Percentiles rank a stretch among this genome's conserved stretches.
phyloP scores from a whole-genome alignment of 108 stramenopile species.

The Chaetoceros muelleri region DNA sequence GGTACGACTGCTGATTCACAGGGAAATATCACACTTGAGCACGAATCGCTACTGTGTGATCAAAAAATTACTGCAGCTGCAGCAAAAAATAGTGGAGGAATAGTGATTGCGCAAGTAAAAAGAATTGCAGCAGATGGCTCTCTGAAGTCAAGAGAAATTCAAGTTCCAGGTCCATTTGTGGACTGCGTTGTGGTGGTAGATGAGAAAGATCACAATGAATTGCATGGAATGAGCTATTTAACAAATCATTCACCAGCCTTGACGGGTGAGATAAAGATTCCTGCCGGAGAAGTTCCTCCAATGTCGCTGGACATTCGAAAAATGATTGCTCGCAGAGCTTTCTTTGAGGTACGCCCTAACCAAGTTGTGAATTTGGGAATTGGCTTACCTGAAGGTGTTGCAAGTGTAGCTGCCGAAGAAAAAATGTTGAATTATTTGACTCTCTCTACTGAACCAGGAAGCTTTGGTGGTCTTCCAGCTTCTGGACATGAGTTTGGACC shows the following conservation, averaged over 20 bases:
- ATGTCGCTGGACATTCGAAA: constrained; percentile 50
- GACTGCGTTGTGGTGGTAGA: constrained; percentile 68
- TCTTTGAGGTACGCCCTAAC: constrained; percentile 39
- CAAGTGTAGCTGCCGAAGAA: constrained; percentile 68
- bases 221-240: constrained; percentile 55
- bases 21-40: constrained; percentile 68
- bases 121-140: constrained; percentile 45
- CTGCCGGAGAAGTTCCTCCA: constrained; percentile 22
- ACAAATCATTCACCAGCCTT: constrained; percentile 40
- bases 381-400: constrained; percentile 72
- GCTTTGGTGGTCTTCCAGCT: constrained; percentile 58
- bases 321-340: constrained; percentile 66
- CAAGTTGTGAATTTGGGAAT: constrained; percentile 69
- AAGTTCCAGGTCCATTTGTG: constrained; percentile 63
- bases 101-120: constrained; percentile 76
- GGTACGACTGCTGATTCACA: constrained; percentile 68
- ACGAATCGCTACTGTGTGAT: constrained; percentile 61
- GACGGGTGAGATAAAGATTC: constrained; percentile 42
- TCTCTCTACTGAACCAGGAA: constrained; percentile 69
- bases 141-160: constrained; percentile 37
- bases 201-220: constrained; percentile 45
- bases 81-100: constrained; percentile 55
- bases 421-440: constrained; percentile 41
- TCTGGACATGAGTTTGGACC: constrained; percentile 70
- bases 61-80: constrained; percentile 52